Conservation (phyloP, 1,284 basidiomycete species). For the Trichosporon coremiiforme region DNA sequence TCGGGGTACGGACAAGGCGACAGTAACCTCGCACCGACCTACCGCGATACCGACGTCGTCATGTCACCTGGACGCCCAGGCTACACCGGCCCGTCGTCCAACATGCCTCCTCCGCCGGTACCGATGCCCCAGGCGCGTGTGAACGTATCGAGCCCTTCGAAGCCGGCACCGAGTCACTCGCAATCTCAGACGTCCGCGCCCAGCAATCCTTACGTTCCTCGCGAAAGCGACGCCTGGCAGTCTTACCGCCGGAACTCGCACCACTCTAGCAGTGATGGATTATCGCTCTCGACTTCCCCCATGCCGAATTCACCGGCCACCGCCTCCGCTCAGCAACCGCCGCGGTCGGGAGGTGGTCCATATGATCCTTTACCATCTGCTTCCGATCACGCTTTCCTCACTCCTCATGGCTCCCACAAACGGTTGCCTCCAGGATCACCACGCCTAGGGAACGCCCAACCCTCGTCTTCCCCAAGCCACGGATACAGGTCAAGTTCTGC, state of each 20-base stretch:
- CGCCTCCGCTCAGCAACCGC: neutral
- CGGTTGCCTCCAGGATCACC: slow-evolving; percentile 16
- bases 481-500: slow-evolving; percentile 3
- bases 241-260: slow-evolving; percentile 31
- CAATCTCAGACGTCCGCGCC: slow-evolving; percentile 17
- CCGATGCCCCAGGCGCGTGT: slow-evolving; percentile 18
- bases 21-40: slow-evolving; percentile 21
- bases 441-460: slow-evolving; percentile 6
- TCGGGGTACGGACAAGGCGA: slow-evolving; percentile 15
- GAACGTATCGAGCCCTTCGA: slow-evolving; percentile 19
- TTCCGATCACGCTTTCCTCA: slow-evolving; percentile 25
- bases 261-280: slow-evolving; percentile 29
- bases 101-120: slow-evolving; percentile 27
- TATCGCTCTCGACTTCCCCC: slow-evolving; percentile 45
- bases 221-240: slow-evolving; percentile 27
- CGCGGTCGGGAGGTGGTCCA: slow-evolving; percentile 29
- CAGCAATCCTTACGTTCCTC: slow-evolving; percentile 47
- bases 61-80: slow-evolving; percentile 34
- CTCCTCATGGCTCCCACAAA: slow-evolving; percentile 23
- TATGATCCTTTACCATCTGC: slow-evolving; percentile 36
- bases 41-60: slow-evolving; percentile 34
- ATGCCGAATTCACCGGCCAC: slow-evolving; percentile 41
- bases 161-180: slow-evolving; percentile 1
- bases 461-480: slow-evolving; percentile 8
- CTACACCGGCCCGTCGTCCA: slow-evolving; percentile 19